Conservation (phyloP, 306 rosid species). For the Glycine latifolia region DNA sequence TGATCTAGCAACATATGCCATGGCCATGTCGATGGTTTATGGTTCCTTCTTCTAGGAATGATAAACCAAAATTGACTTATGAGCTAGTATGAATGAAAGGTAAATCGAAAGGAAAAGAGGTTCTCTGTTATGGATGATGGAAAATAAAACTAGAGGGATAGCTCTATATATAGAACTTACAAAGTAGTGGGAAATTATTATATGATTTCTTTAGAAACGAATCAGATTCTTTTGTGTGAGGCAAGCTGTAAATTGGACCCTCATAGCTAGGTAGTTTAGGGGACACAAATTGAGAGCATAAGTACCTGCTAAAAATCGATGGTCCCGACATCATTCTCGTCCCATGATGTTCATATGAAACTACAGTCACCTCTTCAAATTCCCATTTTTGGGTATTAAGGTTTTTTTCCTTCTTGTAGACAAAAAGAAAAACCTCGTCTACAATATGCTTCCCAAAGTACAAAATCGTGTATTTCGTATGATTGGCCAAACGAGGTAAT, state of each 20-base stretch:
- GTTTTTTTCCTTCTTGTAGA: not conserved
- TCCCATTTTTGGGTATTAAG: not conserved
- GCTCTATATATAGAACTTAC: conserved; percentile 11
- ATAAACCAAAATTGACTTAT: conserved; percentile 33
- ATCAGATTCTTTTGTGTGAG: conserved; percentile 38
- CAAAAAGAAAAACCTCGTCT: not conserved
- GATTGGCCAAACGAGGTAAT: not conserved
- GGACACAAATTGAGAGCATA: conserved; percentile 12
- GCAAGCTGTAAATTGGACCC: conserved; percentile 40
- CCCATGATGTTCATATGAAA: conserved; percentile 13
- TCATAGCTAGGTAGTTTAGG: conserved; percentile 33
- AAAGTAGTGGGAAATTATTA: conserved; percentile 24
- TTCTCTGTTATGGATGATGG: conserved; percentile 27
- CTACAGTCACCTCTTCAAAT: not conserved
- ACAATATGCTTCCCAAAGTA: not conserved
- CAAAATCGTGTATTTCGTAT: not conserved
- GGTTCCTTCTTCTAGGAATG: conserved; percentile 17
- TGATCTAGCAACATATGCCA: conserved; percentile 9
- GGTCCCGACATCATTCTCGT: conserved; percentile 21
- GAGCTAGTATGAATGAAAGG: not conserved
- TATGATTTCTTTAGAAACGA: conserved; percentile 7
- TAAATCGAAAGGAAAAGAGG: not conserved
- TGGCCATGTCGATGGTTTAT: not conserved
- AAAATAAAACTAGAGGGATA: not conserved
- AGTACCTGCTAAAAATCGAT: not conserved